Conservation (phyloP, 352 stramenopile species). For the Phytophthora foliorum region DNA sequence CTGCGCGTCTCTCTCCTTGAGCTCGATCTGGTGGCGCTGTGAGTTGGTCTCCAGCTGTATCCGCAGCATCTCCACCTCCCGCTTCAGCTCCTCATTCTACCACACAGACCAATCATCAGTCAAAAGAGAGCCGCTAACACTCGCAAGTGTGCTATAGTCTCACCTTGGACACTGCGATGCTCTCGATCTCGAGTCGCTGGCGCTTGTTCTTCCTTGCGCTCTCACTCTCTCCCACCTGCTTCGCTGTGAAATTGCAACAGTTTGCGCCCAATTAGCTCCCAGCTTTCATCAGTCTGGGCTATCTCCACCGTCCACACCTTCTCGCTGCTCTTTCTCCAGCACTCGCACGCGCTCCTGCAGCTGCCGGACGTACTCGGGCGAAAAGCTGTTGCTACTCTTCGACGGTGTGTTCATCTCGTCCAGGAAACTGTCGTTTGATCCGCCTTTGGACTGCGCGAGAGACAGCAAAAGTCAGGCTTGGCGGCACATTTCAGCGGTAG, state of each 20-base stretch:
- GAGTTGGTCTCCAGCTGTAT: conserved; percentile 62
- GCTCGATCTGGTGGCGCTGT: conserved; percentile 70
- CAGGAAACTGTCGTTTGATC: conserved; percentile 42
- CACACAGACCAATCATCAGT: conserved; percentile 2
- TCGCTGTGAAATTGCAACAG: conserved; percentile 34
- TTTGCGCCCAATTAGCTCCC: neutral
- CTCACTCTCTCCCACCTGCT: conserved; percentile 35
- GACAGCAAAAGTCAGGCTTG: neutral
- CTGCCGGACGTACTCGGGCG: conserved; percentile 32
- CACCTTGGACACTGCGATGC: conserved; percentile 67
- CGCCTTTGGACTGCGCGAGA: conserved; percentile 26
- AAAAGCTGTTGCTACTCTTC: conserved; percentile 10
- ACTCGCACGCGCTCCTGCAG: conserved; percentile 45
- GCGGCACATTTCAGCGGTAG: neutral
- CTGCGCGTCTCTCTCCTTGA: conserved; percentile 78
- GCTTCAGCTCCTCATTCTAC: conserved; percentile 62
- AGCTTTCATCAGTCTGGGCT: conserved; percentile 6
- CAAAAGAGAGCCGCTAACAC: neutral
- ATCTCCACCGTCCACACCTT: conserved; percentile 34
- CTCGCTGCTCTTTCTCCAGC: conserved; percentile 44
- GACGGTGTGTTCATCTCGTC: conserved; percentile 49
- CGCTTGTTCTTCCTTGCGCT: conserved; percentile 49
- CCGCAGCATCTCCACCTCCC: conserved; percentile 60
- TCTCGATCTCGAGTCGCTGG: conserved; percentile 69
- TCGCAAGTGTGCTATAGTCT: neutral